Conservation (phyloP, 2,329 filamentous ascomycete species). For the Aureobasidium subglaciale region DNA sequence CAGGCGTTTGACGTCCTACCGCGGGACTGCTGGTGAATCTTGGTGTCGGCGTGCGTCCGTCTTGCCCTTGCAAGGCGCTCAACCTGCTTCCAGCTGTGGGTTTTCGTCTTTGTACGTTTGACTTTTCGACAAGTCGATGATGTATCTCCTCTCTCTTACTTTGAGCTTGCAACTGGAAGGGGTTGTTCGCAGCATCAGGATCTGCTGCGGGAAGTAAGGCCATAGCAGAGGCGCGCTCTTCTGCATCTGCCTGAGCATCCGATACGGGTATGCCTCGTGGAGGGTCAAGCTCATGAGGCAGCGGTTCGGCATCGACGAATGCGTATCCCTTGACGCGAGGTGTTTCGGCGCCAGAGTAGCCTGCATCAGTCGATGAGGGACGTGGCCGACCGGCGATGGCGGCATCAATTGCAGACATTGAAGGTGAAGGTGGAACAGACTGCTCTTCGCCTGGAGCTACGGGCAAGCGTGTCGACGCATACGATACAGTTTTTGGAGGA, state of each 20-base stretch:
- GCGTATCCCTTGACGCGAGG: conserved; percentile 89
- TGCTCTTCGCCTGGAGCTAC: conserved; percentile 23
- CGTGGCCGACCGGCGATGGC: conserved; percentile 70
- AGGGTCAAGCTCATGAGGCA: conserved; percentile 49
- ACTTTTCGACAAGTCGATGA: conserved; percentile 77
- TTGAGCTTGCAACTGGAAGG: conserved; percentile 71
- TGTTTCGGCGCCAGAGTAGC: conserved; percentile 64
- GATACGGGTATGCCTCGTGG: conserved; percentile 38
- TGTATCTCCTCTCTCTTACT: conserved; percentile 74
- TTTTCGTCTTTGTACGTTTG: conserved; percentile 63
- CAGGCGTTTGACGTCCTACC: conserved; percentile 49
- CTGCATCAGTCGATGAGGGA: conserved; percentile 35
- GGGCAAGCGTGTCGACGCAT: conserved; percentile 76
- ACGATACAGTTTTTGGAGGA: conserved; percentile 68
- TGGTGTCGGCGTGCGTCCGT: conserved; percentile 55
- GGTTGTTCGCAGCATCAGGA: conserved; percentile 55
- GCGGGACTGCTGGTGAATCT: conserved; percentile 52
- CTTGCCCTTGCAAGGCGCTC: conserved; percentile 26
- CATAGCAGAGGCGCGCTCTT: conserved; percentile 31
- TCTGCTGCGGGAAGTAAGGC: conserved; percentile 41
- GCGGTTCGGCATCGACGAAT: conserved; percentile 78
- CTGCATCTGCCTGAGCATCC: conserved; percentile 28
- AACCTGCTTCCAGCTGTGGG: conserved; percentile 46
- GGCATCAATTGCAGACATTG: conserved; percentile 74
- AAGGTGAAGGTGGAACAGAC: conserved; percentile 63